Evolutionary conservation across 352 stramenopile species (phyloP).

Genomic region (Globisporangium cystogenes): DNA sequence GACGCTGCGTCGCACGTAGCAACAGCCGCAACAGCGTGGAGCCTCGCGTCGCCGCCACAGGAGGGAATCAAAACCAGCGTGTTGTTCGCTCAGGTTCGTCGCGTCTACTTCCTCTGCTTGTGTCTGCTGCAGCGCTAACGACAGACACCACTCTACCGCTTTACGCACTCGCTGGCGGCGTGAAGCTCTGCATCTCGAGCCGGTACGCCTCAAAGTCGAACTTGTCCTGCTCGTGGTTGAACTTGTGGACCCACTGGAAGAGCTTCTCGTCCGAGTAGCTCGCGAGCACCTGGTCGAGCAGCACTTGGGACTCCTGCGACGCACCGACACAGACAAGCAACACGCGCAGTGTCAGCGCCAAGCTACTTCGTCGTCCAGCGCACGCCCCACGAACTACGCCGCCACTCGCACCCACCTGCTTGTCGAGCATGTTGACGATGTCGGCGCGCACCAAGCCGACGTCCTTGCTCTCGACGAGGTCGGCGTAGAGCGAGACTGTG

Average conservation of each 20-base stretch:
- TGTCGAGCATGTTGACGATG: slow-evolving; percentile 85
- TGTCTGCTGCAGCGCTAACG: background rate
- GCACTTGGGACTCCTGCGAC: slow-evolving; percentile 47
- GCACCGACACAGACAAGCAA: background rate
- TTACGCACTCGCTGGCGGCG: background rate
- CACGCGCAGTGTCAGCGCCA: background rate
- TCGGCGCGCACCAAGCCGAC: slow-evolving; percentile 68
- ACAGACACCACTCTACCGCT: too few relatives aligned
- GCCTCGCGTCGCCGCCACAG: too few relatives aligned
- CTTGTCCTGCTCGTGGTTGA: slow-evolving; percentile 79
- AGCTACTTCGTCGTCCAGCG: background rate
- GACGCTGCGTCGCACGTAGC: too few relatives aligned
- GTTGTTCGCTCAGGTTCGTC: too few relatives aligned
- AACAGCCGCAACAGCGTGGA: too few relatives aligned
- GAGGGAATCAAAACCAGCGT: too few relatives aligned
- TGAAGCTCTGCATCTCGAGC: slow-evolving; percentile 27
- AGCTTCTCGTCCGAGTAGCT: slow-evolving; percentile 71
- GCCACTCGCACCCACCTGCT: slow-evolving; percentile 26
- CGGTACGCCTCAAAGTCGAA: slow-evolving; percentile 86
- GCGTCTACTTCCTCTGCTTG: background rate
- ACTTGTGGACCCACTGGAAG: slow-evolving; percentile 72
- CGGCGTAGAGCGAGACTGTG: slow-evolving; percentile 74
- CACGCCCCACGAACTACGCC: background rate
- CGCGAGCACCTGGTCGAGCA: slow-evolving; percentile 54
- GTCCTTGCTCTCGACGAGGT: slow-evolving; percentile 72